Conservation (phyloP, 352 stramenopile species). For the Lagenidium giganteum region DNA sequence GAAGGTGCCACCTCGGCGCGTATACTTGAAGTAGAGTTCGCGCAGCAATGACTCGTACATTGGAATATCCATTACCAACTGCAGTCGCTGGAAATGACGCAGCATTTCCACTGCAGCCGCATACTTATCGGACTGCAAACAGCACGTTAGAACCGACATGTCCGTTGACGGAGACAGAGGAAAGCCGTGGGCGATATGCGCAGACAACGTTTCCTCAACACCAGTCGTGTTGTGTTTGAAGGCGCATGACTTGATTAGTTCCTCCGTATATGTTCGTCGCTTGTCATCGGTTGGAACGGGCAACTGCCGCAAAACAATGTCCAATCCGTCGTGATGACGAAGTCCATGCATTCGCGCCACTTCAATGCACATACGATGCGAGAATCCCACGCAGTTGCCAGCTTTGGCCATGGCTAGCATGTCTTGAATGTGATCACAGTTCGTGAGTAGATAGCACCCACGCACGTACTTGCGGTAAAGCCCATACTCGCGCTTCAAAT, state of each 20-base stretch:
- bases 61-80: conserved; percentile 35
- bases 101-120: conserved; percentile 26
- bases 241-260: conserved; percentile 56
- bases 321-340: conserved; percentile 34
- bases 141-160: conserved; percentile 52
- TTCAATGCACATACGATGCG: conserved; percentile 44
- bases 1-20: conserved; percentile 30
- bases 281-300: conserved; percentile 19
- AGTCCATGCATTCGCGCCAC: conserved; percentile 53
- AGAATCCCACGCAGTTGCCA: no score
- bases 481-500: conserved; percentile 29
- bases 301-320: conserved; percentile 38
- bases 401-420: no score
- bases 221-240: conserved; percentile 41
- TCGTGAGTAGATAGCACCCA: conserved; percentile 46
- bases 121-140: conserved; percentile 29
- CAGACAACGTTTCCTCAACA: conserved; percentile 29
- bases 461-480: conserved; percentile 71
- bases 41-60: conserved; percentile 62
- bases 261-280: conserved; percentile 34
- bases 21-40: conserved; percentile 77
- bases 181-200: conserved; percentile 33
- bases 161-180: conserved; percentile 39
- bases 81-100: conserved; percentile 32
- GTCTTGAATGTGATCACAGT: conserved; percentile 55